Base-by-base conservation (phyloP, 495 filamentous ascomycete species). In the Penicillium lagena region DNA sequence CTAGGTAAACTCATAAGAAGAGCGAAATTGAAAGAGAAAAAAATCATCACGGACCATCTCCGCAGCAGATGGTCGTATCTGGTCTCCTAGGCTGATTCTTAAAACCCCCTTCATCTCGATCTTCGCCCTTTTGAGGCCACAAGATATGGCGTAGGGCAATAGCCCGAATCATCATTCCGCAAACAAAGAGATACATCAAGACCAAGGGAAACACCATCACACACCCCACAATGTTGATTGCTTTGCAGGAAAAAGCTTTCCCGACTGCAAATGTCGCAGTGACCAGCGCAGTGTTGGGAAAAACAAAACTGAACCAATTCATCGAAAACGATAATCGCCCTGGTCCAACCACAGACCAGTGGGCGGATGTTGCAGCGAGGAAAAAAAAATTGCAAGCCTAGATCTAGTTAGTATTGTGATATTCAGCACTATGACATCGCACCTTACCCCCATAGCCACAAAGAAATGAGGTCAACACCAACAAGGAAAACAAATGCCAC, bases 391-490 rank as follows among this genome's bases (percentile, higher is more conserved):
- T 34, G 87, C 86, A 17, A 93, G 66, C 0, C 82, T 76, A 22
- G 12, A 33, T 12, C 35, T 9, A 30, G 35, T 58, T 28, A 60
- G 49, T 12, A 39, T 14, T 33, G 0, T 14, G 22, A 12, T 4
- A 33, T 46, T 10, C 14, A 1, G 9, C 11, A 7, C 9, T 4
- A 35, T 40, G 12, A 37, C 8, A 40, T 12, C n/a, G n/a, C n/a
- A n/a, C n/a, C n/a, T n/a, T 65, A 73, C 68, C 81, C 88, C 87
- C 87, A 95, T 4, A 95, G 71, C 87, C 89, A 95, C 7, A 95
- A 60, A 1, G 82, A 79, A 0, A 76, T 51, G 66, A 80, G 84
- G 46, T 80, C 71, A 1, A 70, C 70, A 36, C 76, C 64, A 28
- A 84, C 71, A 51, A 62, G 71, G 29, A 76, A 43, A 2, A 85